Base-by-base conservation (phyloP, 805 yeast species). In the Teunomyces cretensis region DNA sequence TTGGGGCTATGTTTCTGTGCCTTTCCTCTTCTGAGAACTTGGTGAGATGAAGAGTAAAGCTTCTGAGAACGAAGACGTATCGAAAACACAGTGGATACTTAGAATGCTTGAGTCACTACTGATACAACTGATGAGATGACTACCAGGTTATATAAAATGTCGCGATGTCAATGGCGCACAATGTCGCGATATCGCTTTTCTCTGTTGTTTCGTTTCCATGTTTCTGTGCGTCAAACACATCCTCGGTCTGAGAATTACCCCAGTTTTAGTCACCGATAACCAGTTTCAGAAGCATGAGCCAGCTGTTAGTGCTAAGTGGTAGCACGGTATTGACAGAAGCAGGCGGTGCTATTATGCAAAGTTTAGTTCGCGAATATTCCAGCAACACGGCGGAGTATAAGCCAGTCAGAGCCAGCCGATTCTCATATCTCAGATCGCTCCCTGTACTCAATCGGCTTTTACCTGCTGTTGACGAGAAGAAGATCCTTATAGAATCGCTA, bases 381-480 rank as follows among this genome's bases (percentile, higher is more conserved):
- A 26, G 28, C 22, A 9, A 33, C 13, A n/a, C 22, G 13, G 22
- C 16, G 19, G 6, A 26, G 12, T 16, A 7, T 8, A 16, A 33
- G n/a, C 36, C 36, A 12, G 2, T 12, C 12, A 11, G 19, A n/a
- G 8, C 12, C 28, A 22, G 13, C 22, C 38, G 16, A 24, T 12
- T 41, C 12, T 36, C 41, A 7, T 17, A 11, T n/a, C 22, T 45
- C 16, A 26, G 32, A 2, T 33, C 41, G 5, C 13, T 45, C 9
- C 65, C 66, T 2, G n/a, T 59, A 11, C 22, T 61, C 6, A 51
- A 46, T 22, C 42, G 47, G 15, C 28, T 61, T n/a, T 24, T 62
- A 6, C 62, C 64, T 5, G 42, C 36, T 7, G 41, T 46, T 7
- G 59, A 58, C 42, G 63, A 58, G 15, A 65, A 61, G 47, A 45